Evolutionary conservation across 225 moss, liverwort and hornwort species (phyloP).

Genomic region (Sphagnum tenellum): DNA sequence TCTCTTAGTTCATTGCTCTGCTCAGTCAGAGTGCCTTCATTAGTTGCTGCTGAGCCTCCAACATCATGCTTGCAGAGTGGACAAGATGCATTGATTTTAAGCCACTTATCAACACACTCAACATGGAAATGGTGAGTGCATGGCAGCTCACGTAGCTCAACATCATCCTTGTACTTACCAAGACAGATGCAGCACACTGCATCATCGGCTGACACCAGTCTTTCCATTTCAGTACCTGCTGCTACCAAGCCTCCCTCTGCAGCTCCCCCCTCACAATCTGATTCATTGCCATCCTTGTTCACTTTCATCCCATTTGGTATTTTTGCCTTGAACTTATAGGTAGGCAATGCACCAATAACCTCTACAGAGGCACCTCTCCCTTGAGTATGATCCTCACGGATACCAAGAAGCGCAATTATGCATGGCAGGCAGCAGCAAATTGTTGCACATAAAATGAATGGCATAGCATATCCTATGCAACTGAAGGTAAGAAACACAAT

Average conservation of each 20-base stretch:
- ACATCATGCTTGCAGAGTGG: constrained; percentile 58
- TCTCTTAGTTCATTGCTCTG: constrained; percentile 9
- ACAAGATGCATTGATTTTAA: constrained; percentile 46
- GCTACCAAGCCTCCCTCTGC: constrained; percentile 31
- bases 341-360: constrained; percentile 30
- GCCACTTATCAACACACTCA: constrained; percentile 51
- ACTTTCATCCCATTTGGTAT: constrained; percentile 7
- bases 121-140: constrained; percentile 50
- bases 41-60: constrained; percentile 11
- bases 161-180: constrained; percentile 34
- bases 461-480: constrained; percentile 52
- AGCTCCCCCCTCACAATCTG: constrained; percentile 28
- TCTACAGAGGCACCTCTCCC: constrained; percentile 34
- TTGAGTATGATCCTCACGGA: constrained; percentile 39
- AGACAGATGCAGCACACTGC: constrained; percentile 54
- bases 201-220: constrained; percentile 38
- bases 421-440: constrained; percentile 59
- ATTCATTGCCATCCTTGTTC: constrained; percentile 39
- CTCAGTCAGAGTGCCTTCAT: constrained; percentile 5
- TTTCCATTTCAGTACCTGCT: constrained; percentile 36
- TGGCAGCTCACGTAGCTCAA: constrained; percentile 40
- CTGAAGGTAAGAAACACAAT: constrained; percentile 51
- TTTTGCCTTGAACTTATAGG: constrained; percentile 44
- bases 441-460: constrained; percentile 48
- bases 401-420: constrained; percentile 46